Conservation (phyloP, 2,329 filamentous ascomycete species). For the Cladosporium velox region DNA sequence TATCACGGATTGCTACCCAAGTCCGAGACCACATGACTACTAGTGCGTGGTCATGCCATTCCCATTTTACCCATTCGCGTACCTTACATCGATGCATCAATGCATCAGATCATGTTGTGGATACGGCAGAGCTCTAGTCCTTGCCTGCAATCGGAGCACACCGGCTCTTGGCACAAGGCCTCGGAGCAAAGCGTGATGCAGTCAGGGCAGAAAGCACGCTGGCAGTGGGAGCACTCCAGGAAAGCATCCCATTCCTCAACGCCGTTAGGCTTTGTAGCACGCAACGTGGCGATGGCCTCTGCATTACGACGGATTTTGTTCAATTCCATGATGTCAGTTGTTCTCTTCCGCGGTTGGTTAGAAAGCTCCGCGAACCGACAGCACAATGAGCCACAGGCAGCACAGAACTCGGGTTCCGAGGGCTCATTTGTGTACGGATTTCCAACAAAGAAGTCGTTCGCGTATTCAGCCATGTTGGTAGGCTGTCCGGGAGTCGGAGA, state of each 20-base stretch:
- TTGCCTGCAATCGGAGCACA: constrained; percentile 5
- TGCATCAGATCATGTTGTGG: constrained; percentile 15
- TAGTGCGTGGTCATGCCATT: background rate
- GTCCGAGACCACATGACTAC: background rate
- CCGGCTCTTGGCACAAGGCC: constrained; percentile 13
- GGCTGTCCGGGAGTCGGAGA: constrained; percentile 4
- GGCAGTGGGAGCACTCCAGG: constrained; percentile 27
- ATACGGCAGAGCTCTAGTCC: constrained; percentile 13
- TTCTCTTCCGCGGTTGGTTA: constrained; percentile 11
- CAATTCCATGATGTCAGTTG: constrained; percentile 17
- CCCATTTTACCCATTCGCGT: background rate
- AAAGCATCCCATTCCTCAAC: constrained; percentile 27
- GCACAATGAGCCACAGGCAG: constrained; percentile 24
- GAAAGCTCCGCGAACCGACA: constrained; percentile 20
- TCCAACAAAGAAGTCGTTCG: constrained; percentile 11
- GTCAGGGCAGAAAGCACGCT: constrained; percentile 15
- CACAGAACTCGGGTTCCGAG: constrained; percentile 22
- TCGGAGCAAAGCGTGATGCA: constrained; percentile 18
- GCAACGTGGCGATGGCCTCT: background rate
- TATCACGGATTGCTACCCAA: background rate
- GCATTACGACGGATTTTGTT: background rate
- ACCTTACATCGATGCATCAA: background rate
- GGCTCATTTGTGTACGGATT: constrained; percentile 13
- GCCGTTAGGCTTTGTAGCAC: constrained; percentile 21
- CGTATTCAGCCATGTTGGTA: constrained; percentile 2